Conservation (phyloP, 345 rosid species). For the Raphanus raphanistrum region DNA sequence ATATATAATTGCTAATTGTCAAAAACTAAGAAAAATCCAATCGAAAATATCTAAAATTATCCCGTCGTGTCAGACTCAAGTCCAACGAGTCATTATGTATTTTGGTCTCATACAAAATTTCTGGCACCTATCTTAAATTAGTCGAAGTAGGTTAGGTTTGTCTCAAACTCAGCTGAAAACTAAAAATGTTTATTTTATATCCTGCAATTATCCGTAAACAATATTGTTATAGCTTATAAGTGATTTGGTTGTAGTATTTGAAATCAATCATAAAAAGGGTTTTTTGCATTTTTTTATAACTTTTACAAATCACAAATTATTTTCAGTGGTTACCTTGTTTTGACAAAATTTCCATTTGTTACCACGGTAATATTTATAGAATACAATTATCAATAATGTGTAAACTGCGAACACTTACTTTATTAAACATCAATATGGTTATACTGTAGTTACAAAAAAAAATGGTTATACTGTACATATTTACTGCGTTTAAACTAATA, state of each 20-base stretch:
- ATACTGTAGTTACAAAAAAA: no score
- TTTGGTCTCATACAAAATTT: not conserved
- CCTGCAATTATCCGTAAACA: not conserved
- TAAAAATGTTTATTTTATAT: not conserved
- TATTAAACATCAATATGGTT: not conserved
- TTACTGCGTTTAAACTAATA: not conserved
- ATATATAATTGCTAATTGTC: no score
- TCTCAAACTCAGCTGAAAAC: not conserved
- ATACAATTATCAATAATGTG: not conserved
- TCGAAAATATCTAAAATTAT: no score
- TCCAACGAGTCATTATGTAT: not conserved
- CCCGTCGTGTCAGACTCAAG: no score
- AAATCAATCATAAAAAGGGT: not conserved
- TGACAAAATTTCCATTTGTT: no score
- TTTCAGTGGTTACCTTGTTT: no score
- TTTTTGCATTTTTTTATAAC: not conserved
- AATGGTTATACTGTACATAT: not conserved
- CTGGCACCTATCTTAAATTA: not conserved
- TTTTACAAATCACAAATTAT: not conserved
- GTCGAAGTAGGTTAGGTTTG: not conserved
- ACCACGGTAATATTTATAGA: no score
- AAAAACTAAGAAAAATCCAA: no score
- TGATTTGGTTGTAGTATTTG: not conserved
- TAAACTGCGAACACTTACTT: not conserved
- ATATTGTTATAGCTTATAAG: not conserved